Evolutionary conservation across 1,139 yeast genomes (phyloP), one percentile per base, ranked within the genome.

Genomic region (Geotrichum phurueaensis): DNA sequence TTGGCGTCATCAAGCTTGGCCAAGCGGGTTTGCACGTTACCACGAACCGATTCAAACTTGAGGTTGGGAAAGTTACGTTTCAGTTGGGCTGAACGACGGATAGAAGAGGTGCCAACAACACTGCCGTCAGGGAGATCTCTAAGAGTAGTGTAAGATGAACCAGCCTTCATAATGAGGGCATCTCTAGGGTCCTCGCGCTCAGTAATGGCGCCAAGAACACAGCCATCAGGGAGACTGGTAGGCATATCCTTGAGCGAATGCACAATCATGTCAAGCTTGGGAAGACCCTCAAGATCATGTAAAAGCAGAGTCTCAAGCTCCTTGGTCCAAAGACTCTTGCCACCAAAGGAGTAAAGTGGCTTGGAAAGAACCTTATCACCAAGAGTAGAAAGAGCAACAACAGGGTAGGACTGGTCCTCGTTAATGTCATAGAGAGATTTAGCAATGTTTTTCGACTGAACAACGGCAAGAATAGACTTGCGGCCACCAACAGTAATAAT

Each of bases 171-270:
- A 56, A 90, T 84, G n/a, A 94, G 78, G 15, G 97, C 97, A 74
- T 94, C 99, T 63, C 96, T 81, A 25, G 98, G 97, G 70, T 94
- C 90, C 72, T 87, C 94, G 70, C 99, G 82, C 71, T 86, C 81
- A 57, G 91, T 81, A 62, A 94, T 85, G 69, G 96, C 90, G 18
- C 97, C 98, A 61, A 94, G 75, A 71, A 86, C 91, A 70, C 94
- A 94, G 62, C 90, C 96, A 27, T 87, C 92, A 0, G 98, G 98
- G 65, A 94, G 78, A 61, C 83, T 78, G 0, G 99, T 94, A 43
- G 99, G 99, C 88, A 94, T 87, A 73, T 94, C 98, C 73, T 94
- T 94, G 67, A 94, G 79, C 2, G 96, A 89, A 74, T 94, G 99
- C 51, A 94, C 98, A 70, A 94, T 87, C 74, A 94, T 77, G 73